Evolutionary conservation across 257 asterid genomes (phyloP), one percentile per base, ranked within the genome.

Genomic region (Buddleja alternifolia): DNA sequence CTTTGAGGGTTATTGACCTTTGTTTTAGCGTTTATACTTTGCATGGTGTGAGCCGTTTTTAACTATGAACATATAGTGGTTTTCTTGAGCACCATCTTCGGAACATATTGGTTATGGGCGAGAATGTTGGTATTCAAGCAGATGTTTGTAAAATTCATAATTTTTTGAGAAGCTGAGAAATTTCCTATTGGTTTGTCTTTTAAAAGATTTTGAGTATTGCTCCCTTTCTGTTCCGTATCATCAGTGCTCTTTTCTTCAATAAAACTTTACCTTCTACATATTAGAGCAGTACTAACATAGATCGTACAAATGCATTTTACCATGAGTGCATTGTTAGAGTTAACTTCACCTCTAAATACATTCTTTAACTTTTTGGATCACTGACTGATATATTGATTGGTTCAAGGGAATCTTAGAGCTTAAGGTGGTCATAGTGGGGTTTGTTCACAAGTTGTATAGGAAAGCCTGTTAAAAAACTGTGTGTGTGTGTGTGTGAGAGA

Each of bases 41-140:
- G 19, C 60, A 63, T 57, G 54, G 14, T 46, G 8, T 63, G 40
- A 23, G 40, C 52, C 29, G 21, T 66, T 66, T 29, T 44, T 63
- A 52, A 39, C 23, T 56, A 41, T 59, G 65, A 47, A 10, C 25
- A 25, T 64, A 4, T 50, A 32, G 36, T 48, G 19, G 34, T n/a
- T 53, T 37, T 55, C 44, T 54, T 60, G 16, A 25, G 59, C 32
- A 36, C 45, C 34, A 19, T 41, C 34, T 25, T 23, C 24, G 50
- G 54, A 58, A 47, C 61, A 46, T 32, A 61, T 51, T 63, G 40
- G 42, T 36, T 34, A 12, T n/a, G 50, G 71, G 77, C 32, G 24
- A 10, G 14, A 51, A 59, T 61, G 69, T 66, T 50, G 69, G 61
- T 66, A 37, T 47, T 47, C 36, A 24, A 65, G 48, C 32, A 36